Percentiles rank a stretch among this genome's conserved stretches.
Evolutionary conservation across 1,284 basidiomycete genomes (phyloP).

Genomic region (Porphyrellus sp.): DNA sequence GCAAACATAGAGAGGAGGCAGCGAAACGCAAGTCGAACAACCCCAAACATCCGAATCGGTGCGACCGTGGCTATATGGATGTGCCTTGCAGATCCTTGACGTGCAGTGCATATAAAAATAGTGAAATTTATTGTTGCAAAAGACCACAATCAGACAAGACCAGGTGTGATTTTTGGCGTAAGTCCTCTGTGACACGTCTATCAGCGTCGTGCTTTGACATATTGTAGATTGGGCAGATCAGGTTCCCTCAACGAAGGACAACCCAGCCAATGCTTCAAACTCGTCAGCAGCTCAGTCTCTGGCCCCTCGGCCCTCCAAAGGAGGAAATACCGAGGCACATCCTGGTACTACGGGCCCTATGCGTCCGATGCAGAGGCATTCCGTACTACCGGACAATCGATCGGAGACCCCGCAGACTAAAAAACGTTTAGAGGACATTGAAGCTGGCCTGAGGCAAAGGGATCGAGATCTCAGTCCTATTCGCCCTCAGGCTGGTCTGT

Average conservation of each 20-base stretch:
- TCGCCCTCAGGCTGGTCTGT: slow-evolving; percentile 4
- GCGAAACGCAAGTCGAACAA: slow-evolving; percentile 22
- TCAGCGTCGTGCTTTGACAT: not conserved
- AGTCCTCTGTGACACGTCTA: slow-evolving; percentile 4
- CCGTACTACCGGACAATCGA: not conserved
- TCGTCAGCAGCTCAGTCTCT: not conserved
- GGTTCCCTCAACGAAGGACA: slow-evolving; percentile 1
- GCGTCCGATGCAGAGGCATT: not conserved
- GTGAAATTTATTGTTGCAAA: slow-evolving; percentile 30
- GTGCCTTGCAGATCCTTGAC: slow-evolving; percentile 3
- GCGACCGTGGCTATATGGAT: slow-evolving; percentile 6
- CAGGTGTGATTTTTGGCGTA: slow-evolving; percentile 26
- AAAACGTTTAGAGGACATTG: slow-evolving; percentile 21
- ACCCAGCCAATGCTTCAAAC: not conserved
- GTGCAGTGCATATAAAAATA: slow-evolving; percentile 7
- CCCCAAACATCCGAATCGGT: slow-evolving; percentile 24
- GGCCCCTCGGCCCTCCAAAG: not conserved
- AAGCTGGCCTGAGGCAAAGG: slow-evolving; percentile 21
- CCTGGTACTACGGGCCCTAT: not conserved
- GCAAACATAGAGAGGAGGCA: slow-evolving; percentile 30
- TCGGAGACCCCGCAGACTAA: slow-evolving; percentile 12
- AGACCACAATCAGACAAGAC: slow-evolving; percentile 5
- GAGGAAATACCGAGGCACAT: not conserved
- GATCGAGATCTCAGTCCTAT: slow-evolving; percentile 15
- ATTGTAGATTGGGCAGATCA: slow-evolving; percentile 24